phyloP scores from a whole-genome alignment of 768 basidiomycete species.

The Dictyophora rubrovolvata region DNA sequence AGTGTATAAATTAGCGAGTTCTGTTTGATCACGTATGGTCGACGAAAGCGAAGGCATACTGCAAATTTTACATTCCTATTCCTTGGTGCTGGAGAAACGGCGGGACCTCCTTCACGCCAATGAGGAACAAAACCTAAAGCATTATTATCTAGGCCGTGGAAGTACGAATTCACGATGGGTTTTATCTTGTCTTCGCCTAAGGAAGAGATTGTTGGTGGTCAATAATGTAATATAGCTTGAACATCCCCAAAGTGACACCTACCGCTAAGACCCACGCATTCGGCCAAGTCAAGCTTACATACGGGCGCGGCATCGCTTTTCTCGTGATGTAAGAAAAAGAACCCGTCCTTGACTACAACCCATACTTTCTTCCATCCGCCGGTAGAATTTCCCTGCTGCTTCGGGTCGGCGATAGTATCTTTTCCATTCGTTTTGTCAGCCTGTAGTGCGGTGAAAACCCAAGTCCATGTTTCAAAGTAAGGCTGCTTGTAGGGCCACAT shows the following conservation, averaged over 20 bases:
- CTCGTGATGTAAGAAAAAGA: background rate
- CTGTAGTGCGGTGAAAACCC: background rate
- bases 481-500: background rate
- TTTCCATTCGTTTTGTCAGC: background rate
- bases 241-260: background rate
- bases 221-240: background rate
- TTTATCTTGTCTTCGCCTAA: background rate
- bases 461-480: background rate
- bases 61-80: background rate
- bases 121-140: background rate
- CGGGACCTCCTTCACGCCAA: background rate
- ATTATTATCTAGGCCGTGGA: background rate
- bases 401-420: background rate
- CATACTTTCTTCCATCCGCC: background rate
- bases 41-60: background rate
- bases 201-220: background rate
- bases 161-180: background rate
- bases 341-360: background rate
- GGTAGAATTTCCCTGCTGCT: background rate
- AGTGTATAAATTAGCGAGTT: background rate
- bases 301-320: background rate
- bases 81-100: background rate
- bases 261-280: background rate
- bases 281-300: background rate
- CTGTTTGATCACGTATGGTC: background rate